Evolutionary conservation across 176 grass and related monocot genomes (phyloP).

Genomic region (Rhynchospora breviuscula): DNA sequence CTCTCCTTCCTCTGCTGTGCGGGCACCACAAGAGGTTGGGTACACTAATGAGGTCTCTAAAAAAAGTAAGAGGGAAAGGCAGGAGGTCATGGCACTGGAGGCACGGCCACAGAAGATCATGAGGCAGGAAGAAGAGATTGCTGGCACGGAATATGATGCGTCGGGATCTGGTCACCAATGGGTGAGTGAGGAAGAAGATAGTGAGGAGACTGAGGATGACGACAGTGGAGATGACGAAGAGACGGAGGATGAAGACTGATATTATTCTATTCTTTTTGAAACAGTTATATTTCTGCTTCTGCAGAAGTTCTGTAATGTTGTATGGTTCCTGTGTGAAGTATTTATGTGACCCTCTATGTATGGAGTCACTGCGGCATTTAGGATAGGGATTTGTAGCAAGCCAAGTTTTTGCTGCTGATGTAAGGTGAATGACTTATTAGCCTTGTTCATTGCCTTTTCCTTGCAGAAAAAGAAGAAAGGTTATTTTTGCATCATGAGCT

Average conservation of each 20-base stretch:
- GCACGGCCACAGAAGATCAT: conserved; percentile 24
- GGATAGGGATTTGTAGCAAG: not conserved
- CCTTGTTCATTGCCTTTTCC: not conserved
- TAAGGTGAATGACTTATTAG: not conserved
- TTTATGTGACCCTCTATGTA: not conserved
- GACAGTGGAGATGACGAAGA: conserved; percentile 59
- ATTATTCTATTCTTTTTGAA: not conserved
- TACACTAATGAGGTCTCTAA: not conserved
- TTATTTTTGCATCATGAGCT: not conserved
- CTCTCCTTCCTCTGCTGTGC: not conserved
- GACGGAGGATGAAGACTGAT: conserved; percentile 74
- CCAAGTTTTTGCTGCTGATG: not conserved
- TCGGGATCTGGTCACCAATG: conserved; percentile 29
- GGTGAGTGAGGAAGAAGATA: conserved; percentile 49
- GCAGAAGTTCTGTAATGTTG: not conserved
- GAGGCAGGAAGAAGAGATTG: conserved; percentile 5
- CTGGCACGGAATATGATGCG: conserved; percentile 10
- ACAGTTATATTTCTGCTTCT: not conserved
- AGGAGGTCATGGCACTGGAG: conserved; percentile 5
- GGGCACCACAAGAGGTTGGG: not conserved
- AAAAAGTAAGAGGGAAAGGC: conserved; percentile 17
- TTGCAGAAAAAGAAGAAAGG: not conserved
- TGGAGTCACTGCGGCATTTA: not conserved
- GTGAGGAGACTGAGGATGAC: conserved; percentile 64
- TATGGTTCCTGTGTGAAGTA: not conserved